Percentiles rank a stretch among this genome's conserved stretches.
Conservation (phyloP, 179 eudicot species). For the Dionaea muscipula region DNA sequence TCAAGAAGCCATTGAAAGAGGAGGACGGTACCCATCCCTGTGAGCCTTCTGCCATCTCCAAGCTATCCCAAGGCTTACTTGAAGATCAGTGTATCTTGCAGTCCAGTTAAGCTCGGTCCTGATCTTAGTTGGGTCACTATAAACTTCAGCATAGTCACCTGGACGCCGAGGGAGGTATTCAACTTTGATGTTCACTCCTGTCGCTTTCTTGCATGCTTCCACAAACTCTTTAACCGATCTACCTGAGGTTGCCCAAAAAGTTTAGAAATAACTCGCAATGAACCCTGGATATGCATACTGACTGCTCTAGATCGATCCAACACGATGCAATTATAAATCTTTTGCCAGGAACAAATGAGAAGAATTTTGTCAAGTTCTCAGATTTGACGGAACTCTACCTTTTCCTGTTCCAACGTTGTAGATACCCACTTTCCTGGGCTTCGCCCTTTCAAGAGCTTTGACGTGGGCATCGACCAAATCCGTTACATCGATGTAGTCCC, state of each 20-base stretch:
- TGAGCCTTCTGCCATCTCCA: constrained; percentile 94
- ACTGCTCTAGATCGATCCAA: too few relatives aligned
- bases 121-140: constrained; percentile 68
- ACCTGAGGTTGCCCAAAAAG: constrained; percentile 27
- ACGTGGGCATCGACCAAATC: constrained; percentile 85
- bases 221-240: constrained; percentile 86
- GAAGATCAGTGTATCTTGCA: constrained; percentile 52
- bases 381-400: constrained; percentile 23
- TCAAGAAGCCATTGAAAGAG: constrained; percentile 14
- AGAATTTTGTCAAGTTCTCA: neutral
- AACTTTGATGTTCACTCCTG: constrained; percentile 59
- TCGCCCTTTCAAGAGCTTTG: constrained; percentile 64
- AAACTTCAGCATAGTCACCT: constrained; percentile 88
- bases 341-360: too few relatives aligned
- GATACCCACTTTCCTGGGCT: constrained; percentile 60
- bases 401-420: constrained; percentile 83
- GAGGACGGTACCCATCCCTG: constrained; percentile 41
- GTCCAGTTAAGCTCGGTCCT: constrained; percentile 64
- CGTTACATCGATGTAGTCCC: constrained; percentile 76
- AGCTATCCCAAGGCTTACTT: constrained; percentile 55
- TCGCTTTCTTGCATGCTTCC: constrained; percentile 82
- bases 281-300: neutral
- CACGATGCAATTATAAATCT: too few relatives aligned
- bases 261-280: neutral
- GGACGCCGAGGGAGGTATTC: constrained; percentile 67